phyloP scores from a whole-genome alignment of 768 basidiomycete genomes.

The Panellus pusillus region DNA sequence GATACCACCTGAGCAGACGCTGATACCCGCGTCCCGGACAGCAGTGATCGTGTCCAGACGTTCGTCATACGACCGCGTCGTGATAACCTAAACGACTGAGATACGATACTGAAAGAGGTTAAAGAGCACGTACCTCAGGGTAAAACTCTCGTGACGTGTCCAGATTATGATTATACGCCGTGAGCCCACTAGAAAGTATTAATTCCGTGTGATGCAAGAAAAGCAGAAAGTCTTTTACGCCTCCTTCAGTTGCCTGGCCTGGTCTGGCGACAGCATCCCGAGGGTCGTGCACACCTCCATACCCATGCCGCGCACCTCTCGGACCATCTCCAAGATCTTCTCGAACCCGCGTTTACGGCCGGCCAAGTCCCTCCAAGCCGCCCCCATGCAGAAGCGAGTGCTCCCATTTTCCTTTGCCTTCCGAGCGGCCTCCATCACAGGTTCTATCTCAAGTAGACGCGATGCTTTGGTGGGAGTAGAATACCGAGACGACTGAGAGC shows the following conservation, averaged over 20 bases:
- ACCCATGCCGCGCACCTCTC: slow-evolving; percentile 87
- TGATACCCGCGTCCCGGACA: slow-evolving; percentile 93
- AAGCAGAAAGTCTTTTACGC: slow-evolving; percentile 58
- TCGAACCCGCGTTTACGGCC: slow-evolving; percentile 94
- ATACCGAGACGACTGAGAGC: slow-evolving; percentile 96
- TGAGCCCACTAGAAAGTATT: slow-evolving; percentile 60
- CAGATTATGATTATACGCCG: slow-evolving; percentile 98
- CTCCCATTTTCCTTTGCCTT: slow-evolving; percentile 96
- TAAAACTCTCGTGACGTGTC: slow-evolving; percentile 98
- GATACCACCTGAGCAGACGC: slow-evolving; percentile 96
- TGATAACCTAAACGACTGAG: slow-evolving; percentile 71
- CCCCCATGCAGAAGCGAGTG: slow-evolving; percentile 98
- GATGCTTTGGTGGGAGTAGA: slow-evolving; percentile 87
- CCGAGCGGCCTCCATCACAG: slow-evolving; percentile 89
- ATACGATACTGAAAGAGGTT: background rate
- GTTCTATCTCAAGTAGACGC: slow-evolving; percentile 82
- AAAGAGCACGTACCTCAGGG: slow-evolving; percentile 60
- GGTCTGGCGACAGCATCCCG: slow-evolving; percentile 94
- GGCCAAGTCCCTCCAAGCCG: slow-evolving; percentile 94
- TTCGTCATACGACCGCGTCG: slow-evolving; percentile 92
- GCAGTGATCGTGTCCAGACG: slow-evolving; percentile 85
- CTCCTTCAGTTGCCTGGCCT: slow-evolving; percentile 88
- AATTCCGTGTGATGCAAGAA: slow-evolving; percentile 5
- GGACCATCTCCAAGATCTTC: slow-evolving; percentile 89
- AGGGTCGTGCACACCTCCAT: slow-evolving; percentile 99